Evolutionary conservation across 2,329 filamentous ascomycete species (phyloP).

Genomic region (Beauveria medogensis): DNA sequence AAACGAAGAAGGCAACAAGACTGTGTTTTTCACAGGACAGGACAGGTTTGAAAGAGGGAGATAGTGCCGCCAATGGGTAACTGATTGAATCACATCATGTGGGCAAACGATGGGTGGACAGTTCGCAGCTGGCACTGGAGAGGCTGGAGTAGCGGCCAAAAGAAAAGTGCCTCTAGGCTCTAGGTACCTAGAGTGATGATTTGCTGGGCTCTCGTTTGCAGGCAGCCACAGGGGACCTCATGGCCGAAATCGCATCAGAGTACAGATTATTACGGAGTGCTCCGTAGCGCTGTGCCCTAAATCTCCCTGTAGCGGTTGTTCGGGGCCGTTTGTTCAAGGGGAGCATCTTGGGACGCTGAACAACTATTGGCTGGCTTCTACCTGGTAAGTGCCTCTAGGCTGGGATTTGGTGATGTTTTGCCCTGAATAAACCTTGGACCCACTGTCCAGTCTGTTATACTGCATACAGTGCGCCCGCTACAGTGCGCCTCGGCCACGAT

Average conservation of each 20-base stretch:
- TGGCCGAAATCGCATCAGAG: no score
- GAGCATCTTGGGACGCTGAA: neutral
- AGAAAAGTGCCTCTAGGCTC: no score
- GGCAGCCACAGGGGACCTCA: neutral
- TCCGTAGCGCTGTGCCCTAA: no score
- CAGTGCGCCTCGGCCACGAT: neutral
- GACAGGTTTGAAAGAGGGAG: neutral
- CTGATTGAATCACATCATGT: slow-evolving; percentile 9
- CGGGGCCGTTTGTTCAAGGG: neutral
- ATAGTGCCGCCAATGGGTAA: neutral
- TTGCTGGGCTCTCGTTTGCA: neutral
- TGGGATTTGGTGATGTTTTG: no score
- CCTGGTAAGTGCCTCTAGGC: no score
- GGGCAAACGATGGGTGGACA: neutral
- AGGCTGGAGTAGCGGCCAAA: neutral
- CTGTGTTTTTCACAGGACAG: neutral
- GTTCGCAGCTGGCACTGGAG: neutral
- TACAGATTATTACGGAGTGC: no score
- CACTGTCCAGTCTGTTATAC: no score
- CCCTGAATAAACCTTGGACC: no score
- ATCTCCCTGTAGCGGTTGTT: neutral
- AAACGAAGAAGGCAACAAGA: no score
- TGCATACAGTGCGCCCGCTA: neutral
- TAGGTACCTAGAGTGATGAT: no score
- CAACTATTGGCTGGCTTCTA: neutral